Evolutionary conservation across 1,284 basidiomycete species (phyloP), one percentile per base, ranked within the genome.

Genomic region (Butyriboletus appendiculatus): DNA sequence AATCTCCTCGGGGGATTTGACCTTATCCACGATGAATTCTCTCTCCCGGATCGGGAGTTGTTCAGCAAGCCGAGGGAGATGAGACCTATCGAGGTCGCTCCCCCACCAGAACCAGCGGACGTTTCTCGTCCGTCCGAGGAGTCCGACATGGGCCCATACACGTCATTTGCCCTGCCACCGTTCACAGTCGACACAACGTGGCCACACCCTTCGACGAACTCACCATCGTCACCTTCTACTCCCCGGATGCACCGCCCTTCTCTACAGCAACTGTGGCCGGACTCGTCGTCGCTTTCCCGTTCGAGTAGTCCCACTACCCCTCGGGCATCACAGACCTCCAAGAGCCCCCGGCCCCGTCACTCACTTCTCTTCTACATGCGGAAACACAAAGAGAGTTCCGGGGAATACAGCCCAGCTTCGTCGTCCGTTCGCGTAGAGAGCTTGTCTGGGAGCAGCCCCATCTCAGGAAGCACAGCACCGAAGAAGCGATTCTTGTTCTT

Each of bases 331-430:
- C 59, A 68, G 35, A 58, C 20, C 45, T 65, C 62, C 46, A 57
- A 61, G n/a, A 55, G 65, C 26, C 63, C 62, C 43, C 69, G 66
- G 35, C 26, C 56, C 10, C 62, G 65, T 6, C 64, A 64, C 26
- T 67, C 66, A 1, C 61, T 67, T n/a, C 53, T 67, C 34, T 71
- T 67, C 53, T 69, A 70, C 49, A 69, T 67, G 64, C 68, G 66
- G 48, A 67, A 67, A 54, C 55, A 52, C 37, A 59, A 53, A 40
- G 66, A 56, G 2, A n/a, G 34, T 37, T 53, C 52, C 12, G 60
- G n/a, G 33, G 65, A 68, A 1, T 51, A 54, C 43, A 67, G 66
- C 41, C 68, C 69, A 4, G 42, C 56, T 28, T 67, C 66, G 18
- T 71, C 65, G 15, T 58, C 65, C 1, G 24, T 58, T 16, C 51